phyloP scores from a whole-genome alignment of 495 filamentous ascomycete genomes.

The Hyphodiscus hymeniophilus region DNA sequence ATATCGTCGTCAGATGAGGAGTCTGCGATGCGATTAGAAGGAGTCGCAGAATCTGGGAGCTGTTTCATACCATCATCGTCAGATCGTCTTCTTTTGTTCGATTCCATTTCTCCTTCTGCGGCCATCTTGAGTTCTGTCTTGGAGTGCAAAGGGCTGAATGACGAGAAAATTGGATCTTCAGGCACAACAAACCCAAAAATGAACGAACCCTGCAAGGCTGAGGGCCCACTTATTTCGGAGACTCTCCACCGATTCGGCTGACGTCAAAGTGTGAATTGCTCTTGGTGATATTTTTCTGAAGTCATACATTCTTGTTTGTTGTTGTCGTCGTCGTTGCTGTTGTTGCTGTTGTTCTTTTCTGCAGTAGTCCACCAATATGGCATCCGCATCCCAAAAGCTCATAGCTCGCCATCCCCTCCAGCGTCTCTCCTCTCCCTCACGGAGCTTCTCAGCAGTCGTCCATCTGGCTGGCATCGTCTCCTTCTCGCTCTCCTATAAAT shows the following conservation, averaged over 20 bases:
- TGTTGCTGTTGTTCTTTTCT: too few relatives aligned
- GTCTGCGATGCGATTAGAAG: constrained; percentile 10
- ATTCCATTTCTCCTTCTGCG: constrained; percentile 18
- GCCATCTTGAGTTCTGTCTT: constrained; percentile 12
- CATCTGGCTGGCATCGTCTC: constrained; percentile 64
- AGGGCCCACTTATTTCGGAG: neutral
- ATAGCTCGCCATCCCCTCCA: constrained; percentile 58
- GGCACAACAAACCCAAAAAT: too few relatives aligned
- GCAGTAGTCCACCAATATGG: constrained; percentile 20
- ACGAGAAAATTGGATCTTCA: neutral
- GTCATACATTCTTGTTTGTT: too few relatives aligned
- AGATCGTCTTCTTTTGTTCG: constrained; percentile 39
- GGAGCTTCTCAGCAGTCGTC: constrained; percentile 57
- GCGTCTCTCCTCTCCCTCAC: constrained; percentile 59
- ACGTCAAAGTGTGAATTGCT: too few relatives aligned
- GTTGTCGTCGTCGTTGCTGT: too few relatives aligned
- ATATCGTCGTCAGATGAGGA: constrained; percentile 87
- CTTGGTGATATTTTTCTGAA: too few relatives aligned
- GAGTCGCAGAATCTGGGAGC: neutral
- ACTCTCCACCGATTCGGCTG: too few relatives aligned
- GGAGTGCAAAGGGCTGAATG: neutral
- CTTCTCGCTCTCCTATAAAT: constrained; percentile 63
- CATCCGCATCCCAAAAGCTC: constrained; percentile 8
- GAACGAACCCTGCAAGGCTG: neutral
- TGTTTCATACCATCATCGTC: constrained; percentile 33